Base-by-base conservation (phyloP, 176 grass and related monocot genomes). In the Aechmea fasciata region DNA sequence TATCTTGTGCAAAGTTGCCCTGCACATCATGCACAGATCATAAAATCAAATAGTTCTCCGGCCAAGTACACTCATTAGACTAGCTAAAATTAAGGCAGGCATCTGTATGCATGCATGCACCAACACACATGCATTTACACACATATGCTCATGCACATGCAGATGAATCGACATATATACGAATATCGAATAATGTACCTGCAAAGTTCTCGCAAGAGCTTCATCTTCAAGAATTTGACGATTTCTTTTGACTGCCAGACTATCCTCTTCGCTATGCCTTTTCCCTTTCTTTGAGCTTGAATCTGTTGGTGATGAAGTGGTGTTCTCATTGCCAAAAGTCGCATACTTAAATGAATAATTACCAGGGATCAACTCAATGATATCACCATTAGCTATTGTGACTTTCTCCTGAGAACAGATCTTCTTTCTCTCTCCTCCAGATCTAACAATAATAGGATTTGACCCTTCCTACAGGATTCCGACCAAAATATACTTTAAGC, bases 281-380 rank as follows among this genome's bases (percentile, higher is more conserved):
- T 91, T 96, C 66, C 74, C 89, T 66, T 83, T 99, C 67, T 71
- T 90, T 53, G 65, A 68, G 20, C 57, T 48, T 13, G 77, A 79
- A 48, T 51, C 65, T 65, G 70, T 75, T 22, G 68, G 10, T 23
- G 49, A 51, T 61, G 78, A 68, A 51, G 11, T 75, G 63, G 66
- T 69, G 71, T 69, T 57, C 10, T 80, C 75, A 75, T 80, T 61
- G 1, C 28, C 69, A 79, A 76, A 69, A 54, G 62, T 81, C 24
- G 69, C 51, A 50, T 84, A 90, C 23, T 83, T 93, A 29, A 92
- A 53, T 8, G 83, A 81, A 88, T 90, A 87, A 54, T 78, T 74
- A 80, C 87, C 79, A 1, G 94, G 94, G 74, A 93, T 90, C 59
- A 99, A 52, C 75, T 99, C 89, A 11, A 99, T 52, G 70, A 93